These are phyloP conservation scores for Leishmania amazonensis DNA, from an alignment of 208 protist genomes.

Conservation along the genomic window DNA sequence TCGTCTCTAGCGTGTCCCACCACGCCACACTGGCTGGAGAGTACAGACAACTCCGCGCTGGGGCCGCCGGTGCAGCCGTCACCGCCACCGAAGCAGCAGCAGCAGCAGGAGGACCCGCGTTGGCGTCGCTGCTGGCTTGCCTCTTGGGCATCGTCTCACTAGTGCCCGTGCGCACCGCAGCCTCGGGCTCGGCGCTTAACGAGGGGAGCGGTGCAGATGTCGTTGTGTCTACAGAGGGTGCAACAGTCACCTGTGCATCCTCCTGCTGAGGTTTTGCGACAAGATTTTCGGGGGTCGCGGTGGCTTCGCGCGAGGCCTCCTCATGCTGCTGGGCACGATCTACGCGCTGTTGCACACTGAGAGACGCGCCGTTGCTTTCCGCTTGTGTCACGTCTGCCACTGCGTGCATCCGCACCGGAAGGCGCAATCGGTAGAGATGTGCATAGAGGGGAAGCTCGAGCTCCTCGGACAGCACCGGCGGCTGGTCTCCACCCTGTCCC, in stretches of 20 bases:
- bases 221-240: not conserved
- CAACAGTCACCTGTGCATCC: not conserved
- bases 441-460: slow-evolving; percentile 38
- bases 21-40: slow-evolving; percentile 59
- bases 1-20: slow-evolving; percentile 57
- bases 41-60: slow-evolving; percentile 26
- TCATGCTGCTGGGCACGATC: not conserved
- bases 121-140: not conserved
- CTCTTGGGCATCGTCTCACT: not conserved
- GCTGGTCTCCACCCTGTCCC: not conserved
- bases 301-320: not conserved
- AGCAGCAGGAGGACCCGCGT: not conserved
- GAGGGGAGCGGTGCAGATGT: not conserved
- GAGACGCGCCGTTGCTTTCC: not conserved
- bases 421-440: slow-evolving; percentile 41
- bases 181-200: not conserved
- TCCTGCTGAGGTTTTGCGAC: not conserved
- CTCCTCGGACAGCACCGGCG: slow-evolving; percentile 7
- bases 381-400: slow-evolving; percentile 3
- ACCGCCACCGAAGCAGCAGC: not conserved
- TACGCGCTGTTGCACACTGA: slow-evolving; percentile 3
- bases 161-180: not conserved
- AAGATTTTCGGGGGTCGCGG: slow-evolving; percentile 18
- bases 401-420: slow-evolving; percentile 41
- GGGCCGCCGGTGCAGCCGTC: not conserved